phyloP scores from a whole-genome alignment of 1,284 basidiomycete genomes.

The Pseudozyma tsukubaensis region DNA sequence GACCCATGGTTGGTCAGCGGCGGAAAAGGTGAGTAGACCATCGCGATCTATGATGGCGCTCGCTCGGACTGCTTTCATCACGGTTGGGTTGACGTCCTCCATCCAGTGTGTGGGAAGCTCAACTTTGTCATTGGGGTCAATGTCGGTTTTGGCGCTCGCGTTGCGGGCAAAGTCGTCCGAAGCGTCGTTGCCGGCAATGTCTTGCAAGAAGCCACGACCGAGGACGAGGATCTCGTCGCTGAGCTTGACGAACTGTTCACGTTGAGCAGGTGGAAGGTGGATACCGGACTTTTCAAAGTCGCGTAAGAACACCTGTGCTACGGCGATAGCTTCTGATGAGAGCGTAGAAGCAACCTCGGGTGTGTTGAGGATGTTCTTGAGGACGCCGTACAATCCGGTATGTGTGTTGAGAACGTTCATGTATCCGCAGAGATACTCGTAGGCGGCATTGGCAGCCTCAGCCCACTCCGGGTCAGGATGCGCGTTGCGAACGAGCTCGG shows the following conservation, averaged over 20 bases:
- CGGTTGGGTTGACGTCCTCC: constrained; percentile 39
- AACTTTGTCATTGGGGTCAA: constrained; percentile 20
- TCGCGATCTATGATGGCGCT: constrained; percentile 24
- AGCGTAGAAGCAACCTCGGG: constrained; percentile 62
- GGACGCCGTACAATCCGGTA: constrained; percentile 79
- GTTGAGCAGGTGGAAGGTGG: constrained; percentile 81
- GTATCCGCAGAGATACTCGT: constrained; percentile 91
- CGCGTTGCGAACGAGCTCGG: constrained; percentile 90
- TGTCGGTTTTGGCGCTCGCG: constrained; percentile 26
- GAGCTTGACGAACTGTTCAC: constrained; percentile 85
- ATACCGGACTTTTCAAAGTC: constrained; percentile 99
- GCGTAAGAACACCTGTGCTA: constrained; percentile 90
- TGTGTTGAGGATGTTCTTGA: constrained; percentile 69
- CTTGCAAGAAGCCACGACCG: constrained; percentile 83
- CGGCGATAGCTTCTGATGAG: constrained; percentile 70
- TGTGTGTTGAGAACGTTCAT: constrained; percentile 98
- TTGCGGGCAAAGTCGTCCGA: constrained; percentile 43
- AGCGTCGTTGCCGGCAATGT: constrained; percentile 49
- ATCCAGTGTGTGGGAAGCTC: constrained; percentile 52
- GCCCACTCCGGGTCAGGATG: constrained; percentile 89
- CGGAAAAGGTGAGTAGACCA: constrained; percentile 43
- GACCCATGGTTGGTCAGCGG: constrained; percentile 75
- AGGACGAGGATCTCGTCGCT: constrained; percentile 92
- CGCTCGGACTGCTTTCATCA: constrained; percentile 30
- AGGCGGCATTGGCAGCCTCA: constrained; percentile 83